phyloP scores from a whole-genome alignment of 805 yeast species.

The Teunomyces atbi region DNA sequence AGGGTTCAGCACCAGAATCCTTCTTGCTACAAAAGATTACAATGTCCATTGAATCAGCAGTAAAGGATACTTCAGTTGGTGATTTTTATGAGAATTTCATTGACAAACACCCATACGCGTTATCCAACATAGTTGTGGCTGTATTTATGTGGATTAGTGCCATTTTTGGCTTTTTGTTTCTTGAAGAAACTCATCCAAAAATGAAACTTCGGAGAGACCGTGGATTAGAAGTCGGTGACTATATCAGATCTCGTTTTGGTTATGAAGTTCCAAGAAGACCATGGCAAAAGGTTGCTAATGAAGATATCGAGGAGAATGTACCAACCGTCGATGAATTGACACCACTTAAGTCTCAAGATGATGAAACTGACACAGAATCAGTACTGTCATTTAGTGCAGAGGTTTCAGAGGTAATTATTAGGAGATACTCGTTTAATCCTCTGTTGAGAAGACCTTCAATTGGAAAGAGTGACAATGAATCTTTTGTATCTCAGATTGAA shows the following conservation, averaged over 20 bases:
- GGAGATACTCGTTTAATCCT: slow-evolving; percentile 17
- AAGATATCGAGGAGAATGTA: neutral
- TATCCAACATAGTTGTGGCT: slow-evolving; percentile 52
- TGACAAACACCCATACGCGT: slow-evolving; percentile 45
- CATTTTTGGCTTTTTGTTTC: slow-evolving; percentile 41
- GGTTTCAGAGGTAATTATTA: slow-evolving; percentile 10
- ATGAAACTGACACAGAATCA: neutral
- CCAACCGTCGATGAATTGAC: neutral
- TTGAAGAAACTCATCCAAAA: slow-evolving; percentile 52
- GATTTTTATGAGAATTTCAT: slow-evolving; percentile 25
- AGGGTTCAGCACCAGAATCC: slow-evolving; percentile 4
- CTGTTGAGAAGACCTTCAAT: slow-evolving; percentile 13
- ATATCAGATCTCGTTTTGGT: slow-evolving; percentile 8
- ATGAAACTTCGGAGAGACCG: slow-evolving; percentile 39
- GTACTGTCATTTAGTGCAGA: neutral
- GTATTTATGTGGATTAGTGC: slow-evolving; percentile 33
- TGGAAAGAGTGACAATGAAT: neutral
- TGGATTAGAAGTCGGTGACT: slow-evolving; percentile 48
- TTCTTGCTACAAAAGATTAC: neutral
- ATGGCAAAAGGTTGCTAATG: neutral
- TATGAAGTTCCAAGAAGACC: slow-evolving; percentile 1
- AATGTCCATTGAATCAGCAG: neutral
- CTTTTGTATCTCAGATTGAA: slow-evolving; percentile 6
- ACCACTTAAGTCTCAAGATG: neutral
- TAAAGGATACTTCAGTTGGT: neutral